Evolutionary conservation across 2,329 filamentous ascomycete genomes (phyloP).

Genomic region (Pyricularia sp.): DNA sequence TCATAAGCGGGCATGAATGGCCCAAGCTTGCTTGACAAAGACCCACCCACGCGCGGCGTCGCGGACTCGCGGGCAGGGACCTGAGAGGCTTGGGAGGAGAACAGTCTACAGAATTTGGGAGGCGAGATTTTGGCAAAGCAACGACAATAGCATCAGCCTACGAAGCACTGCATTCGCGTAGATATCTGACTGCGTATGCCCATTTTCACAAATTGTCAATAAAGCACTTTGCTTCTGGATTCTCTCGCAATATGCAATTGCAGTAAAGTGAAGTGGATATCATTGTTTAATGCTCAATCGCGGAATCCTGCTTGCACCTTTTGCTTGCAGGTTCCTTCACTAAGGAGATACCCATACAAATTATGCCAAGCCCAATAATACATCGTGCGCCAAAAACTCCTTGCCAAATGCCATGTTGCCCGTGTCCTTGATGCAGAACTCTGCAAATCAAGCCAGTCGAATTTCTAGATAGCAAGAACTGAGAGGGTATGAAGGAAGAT

Average conservation of each 20-base stretch:
- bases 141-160: background rate
- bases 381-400: conserved; percentile 1
- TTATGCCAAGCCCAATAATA: background rate
- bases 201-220: background rate
- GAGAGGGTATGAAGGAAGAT: background rate
- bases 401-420: conserved; percentile 10
- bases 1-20: background rate
- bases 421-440: conserved; percentile 4
- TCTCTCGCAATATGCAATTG: background rate
- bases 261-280: background rate
- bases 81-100: no score
- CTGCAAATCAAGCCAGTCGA: conserved; percentile 7
- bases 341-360: background rate
- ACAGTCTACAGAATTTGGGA: no score
- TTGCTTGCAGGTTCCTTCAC: background rate
- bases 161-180: background rate
- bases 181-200: background rate
- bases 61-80: no score
- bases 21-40: background rate
- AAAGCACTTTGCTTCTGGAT: background rate
- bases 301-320: background rate
- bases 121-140: background rate
- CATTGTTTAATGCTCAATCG: background rate
- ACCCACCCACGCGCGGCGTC: background rate
- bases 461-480: background rate